Base-by-base conservation (phyloP, 2,329 filamentous ascomycete genomes). In the Podosphaera fusca region DNA sequence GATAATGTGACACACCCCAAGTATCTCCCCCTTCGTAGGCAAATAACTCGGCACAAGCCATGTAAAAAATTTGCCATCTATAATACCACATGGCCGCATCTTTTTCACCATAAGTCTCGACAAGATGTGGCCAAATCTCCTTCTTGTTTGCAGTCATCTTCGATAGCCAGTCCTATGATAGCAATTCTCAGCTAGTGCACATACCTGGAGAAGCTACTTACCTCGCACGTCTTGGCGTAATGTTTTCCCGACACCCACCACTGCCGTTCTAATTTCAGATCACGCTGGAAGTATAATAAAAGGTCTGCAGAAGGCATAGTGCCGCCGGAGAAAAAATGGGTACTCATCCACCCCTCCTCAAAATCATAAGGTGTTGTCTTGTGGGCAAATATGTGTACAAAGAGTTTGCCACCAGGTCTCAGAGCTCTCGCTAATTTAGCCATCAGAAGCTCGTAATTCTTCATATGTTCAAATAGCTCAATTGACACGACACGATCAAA, bases 401-500 rank as follows among this genome's bases (percentile, higher is more conserved):
- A 84, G 12, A 84, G 70, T 69, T 84, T 83, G 3, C 82, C 82
- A 1, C 73, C 72, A 0, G 79, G 75, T 61, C 77, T 80, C 56
- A 85, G 70, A 2, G 80, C 74, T 35, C 74, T 71, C 2, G 73
- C 65, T 14, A 85, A 69, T 67, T 85, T 85, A 49, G 74, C 73
- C 70, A 85, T 76, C 31, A 85, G 74, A 10, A 79, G 70, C 60
- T 81, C 75, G 67, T 85, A 85, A 67, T 85, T 85, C 67, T 85
- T 85, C 81, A 85, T 85, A 67, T 85, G 82, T 66, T 85, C 82
- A 64, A 86, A 85, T 10, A 85, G 72, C 73, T 77, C 82, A 60
- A 85, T 81, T 6, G 78, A 81, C 14, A 85, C 71, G 1, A 85
- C 78, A 10, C 82, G 74, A 65, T 85, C 82, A 62, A 79, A 85